phyloP scores from a whole-genome alignment of 169 alveolate species.

The Plasmodium berghei region DNA sequence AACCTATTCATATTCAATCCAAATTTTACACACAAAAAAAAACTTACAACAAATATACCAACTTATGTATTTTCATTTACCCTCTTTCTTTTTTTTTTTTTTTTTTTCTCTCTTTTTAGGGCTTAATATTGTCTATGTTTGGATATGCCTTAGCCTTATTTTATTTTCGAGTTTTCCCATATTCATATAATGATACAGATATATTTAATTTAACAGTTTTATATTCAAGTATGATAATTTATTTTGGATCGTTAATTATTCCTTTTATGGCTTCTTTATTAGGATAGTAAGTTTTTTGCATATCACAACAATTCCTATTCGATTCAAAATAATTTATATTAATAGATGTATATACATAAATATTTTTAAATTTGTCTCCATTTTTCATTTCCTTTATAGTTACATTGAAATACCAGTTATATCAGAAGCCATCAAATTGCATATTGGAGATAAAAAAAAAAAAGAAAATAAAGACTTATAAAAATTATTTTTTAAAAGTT shows the following conservation, averaged over 20 bases:
- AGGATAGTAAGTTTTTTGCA: slow-evolving; percentile 47
- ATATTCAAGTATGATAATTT: slow-evolving; percentile 69
- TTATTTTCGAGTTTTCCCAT: slow-evolving; percentile 71
- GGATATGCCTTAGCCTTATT: slow-evolving; percentile 74
- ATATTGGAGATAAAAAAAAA: slow-evolving; percentile 66
- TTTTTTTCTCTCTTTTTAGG: background rate
- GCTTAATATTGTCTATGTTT: slow-evolving; percentile 64
- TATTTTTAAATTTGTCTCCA: background rate
- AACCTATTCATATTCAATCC: background rate
- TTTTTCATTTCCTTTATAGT: slow-evolving; percentile 11
- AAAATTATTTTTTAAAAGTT: too few species aligned
- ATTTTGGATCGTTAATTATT: slow-evolving; percentile 56
- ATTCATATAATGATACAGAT: slow-evolving; percentile 70
- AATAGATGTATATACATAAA: too few species aligned
- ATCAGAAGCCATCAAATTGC: slow-evolving; percentile 71
- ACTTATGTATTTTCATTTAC: background rate
- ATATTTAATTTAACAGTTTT: slow-evolving; percentile 53
- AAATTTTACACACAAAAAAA: background rate
- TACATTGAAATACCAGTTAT: slow-evolving; percentile 73
- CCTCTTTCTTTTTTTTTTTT: background rate
- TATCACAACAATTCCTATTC: background rate
- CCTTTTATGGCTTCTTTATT: slow-evolving; percentile 58
- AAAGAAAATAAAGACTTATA: background rate
- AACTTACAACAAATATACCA: background rate
- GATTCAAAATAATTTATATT: background rate